A percentile compares a stretch with the other conserved stretches of the same genome.
phyloP scores from a whole-genome alignment of 1,139 yeast genomes.

The Saccharomycopsis hybrid region DNA sequence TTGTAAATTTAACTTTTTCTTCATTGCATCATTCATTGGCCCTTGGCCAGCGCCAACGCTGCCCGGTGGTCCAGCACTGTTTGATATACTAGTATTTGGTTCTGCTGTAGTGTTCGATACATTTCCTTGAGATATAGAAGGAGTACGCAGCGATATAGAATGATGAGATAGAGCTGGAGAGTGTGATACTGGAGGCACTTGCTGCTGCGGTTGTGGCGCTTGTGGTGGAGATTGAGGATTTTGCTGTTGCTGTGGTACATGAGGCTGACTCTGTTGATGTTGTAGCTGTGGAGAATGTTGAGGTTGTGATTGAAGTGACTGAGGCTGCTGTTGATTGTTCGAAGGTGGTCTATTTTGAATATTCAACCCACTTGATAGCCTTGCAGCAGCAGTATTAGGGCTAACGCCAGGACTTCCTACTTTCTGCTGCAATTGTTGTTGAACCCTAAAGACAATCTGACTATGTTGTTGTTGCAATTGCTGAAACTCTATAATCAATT shows the following conservation, averaged over 20 bases:
- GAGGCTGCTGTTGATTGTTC: neutral
- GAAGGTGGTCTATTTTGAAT: neutral
- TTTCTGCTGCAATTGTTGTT: slow-evolving; percentile 12
- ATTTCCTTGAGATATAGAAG: neutral
- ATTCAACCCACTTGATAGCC: too few species aligned
- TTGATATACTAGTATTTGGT: neutral
- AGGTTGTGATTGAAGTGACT: too few species aligned
- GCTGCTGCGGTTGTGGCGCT: too few species aligned
- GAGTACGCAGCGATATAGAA: too few species aligned
- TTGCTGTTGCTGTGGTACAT: too few species aligned
- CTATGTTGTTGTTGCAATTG: slow-evolving; percentile 14
- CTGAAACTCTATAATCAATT: slow-evolving; percentile 8
- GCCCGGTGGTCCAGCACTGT: neutral
- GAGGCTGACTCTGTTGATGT: too few species aligned
- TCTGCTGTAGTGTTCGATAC: neutral
- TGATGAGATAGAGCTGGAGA: neutral
- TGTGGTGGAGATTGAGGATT: neutral
- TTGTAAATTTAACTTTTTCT: slow-evolving; percentile 23
- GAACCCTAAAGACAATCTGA: slow-evolving; percentile 10
- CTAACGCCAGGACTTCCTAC: neutral
- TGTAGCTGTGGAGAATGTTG: too few species aligned
- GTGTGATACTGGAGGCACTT: neutral
- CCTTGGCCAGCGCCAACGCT: neutral
- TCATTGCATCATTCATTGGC: slow-evolving; percentile 4
- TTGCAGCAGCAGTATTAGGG: too few species aligned